Conservation (phyloP, 2,329 filamentous ascomycete species). For the Cladophialophora exuberans region DNA sequence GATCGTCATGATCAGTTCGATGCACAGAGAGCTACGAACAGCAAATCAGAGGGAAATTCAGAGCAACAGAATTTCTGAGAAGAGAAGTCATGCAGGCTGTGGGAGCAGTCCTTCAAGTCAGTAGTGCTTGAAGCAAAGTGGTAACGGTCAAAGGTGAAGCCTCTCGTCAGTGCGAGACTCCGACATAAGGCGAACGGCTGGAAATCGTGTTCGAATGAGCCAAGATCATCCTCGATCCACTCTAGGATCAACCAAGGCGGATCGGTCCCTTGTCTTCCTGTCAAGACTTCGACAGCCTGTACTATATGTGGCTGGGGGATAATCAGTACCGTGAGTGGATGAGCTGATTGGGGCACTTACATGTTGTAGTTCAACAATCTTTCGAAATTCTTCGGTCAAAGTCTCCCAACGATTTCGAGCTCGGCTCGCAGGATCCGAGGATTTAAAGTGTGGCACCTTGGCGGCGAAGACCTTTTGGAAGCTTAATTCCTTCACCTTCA, state of each 20-base stretch:
- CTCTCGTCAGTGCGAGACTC: no score
- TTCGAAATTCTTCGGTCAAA: background rate
- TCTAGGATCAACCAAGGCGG: background rate
- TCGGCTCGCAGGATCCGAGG: background rate
- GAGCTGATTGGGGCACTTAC: background rate
- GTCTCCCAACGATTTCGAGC: background rate
- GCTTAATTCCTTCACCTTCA: background rate
- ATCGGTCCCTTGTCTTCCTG: background rate
- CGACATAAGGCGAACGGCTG: no score
- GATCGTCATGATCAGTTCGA: no score
- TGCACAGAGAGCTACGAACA: no score
- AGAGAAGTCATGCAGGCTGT: no score
- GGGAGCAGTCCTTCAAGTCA: no score
- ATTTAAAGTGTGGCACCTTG: background rate
- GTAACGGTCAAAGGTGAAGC: no score
- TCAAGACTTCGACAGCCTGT: background rate
- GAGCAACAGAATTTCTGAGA: no score
- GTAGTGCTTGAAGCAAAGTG: no score
- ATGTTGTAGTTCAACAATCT: background rate
- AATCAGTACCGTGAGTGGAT: background rate
- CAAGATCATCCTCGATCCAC: background rate
- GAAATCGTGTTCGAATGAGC: background rate
- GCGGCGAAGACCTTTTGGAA: background rate
- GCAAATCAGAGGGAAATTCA: no score
- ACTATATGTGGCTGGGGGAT: background rate